Conservation (phyloP, 768 basidiomycete genomes). For the Lyophyllum shimeji region DNA sequence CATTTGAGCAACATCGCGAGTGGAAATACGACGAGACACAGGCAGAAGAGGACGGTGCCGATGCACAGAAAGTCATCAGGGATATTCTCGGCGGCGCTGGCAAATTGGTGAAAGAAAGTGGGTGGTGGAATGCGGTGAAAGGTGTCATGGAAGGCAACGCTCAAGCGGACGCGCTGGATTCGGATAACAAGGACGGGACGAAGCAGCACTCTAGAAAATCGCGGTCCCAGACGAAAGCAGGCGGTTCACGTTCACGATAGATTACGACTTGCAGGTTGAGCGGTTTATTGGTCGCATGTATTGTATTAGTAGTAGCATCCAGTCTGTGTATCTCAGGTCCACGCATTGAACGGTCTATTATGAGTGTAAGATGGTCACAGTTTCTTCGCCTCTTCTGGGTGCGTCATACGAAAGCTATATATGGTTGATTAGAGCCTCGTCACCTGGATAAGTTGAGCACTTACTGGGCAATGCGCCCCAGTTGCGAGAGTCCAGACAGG, state of each 20-base stretch:
- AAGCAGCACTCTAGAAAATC: conserved; percentile 12
- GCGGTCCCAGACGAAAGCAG: conserved; percentile 19
- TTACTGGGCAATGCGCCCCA: conserved; percentile 70
- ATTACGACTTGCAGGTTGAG: neutral
- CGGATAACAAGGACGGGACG: conserved; percentile 12
- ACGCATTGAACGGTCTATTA: conserved; percentile 7
- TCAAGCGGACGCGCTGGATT: neutral
- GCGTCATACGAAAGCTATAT: conserved; percentile 34
- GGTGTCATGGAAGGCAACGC: conserved; percentile 14
- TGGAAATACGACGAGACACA: conserved; percentile 50
- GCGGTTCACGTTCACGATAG: conserved; percentile 30
- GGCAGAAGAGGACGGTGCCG: conserved; percentile 23
- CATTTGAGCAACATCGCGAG: conserved; percentile 58
- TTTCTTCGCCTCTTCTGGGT: conserved; percentile 32
- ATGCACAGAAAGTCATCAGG: conserved; percentile 47
- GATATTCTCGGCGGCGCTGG: conserved; percentile 36
- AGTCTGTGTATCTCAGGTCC: conserved; percentile 1
- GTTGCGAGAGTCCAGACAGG: conserved; percentile 62
- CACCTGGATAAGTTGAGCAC: conserved; percentile 22
- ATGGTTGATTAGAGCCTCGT: neutral
- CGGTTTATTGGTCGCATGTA: neutral
- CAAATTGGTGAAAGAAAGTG: conserved; percentile 22
- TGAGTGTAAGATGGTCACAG: conserved; percentile 3
- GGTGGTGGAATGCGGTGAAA: conserved; percentile 33
- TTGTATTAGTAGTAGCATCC: conserved; percentile 8